Evolutionary conservation across 495 filamentous ascomycete genomes (phyloP), one percentile per base, ranked within the genome.

Genomic region (Neurospora tetrasperma): DNA sequence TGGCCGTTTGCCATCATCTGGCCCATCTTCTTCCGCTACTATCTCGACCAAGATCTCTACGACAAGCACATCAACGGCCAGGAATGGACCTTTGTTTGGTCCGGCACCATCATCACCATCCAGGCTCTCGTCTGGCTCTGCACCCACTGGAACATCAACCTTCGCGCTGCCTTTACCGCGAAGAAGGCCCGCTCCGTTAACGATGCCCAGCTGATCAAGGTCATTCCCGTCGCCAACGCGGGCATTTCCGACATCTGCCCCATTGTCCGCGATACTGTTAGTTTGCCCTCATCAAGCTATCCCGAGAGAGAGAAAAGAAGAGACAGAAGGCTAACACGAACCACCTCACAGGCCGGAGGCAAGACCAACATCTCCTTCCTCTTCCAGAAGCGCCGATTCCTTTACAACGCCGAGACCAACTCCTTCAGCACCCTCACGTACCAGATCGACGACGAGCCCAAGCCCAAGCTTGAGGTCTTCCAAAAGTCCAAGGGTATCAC

Each of bases 1-100:
- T 96, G 92, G 92, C 96, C 96, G 1, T 99, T 97, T 76, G 80
- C 91, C 40, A 88, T 97, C 73, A 87, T 93, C 76, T 99, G 97
- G 93, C 95, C 96, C 42, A 84, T 89, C 75, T 97, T 98, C 83
- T 89, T 98, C 71, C 87, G 93, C 76, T 88, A 93, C 81, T 98
- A 95, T 79, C 88, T 97, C 70, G 91, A 89, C 14, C 84, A 88
- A 46, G 92, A 93, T 35, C 88, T 91, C 74, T 99, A 98, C 83
- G 90, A 96, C 69, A 92, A 90, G 76, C 90, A 98, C 83, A 94
- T 99, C 73, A 86, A 90, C 71, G 91, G 89, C 31, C 89, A 90
- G 75, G 96, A 99, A 84, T 99, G 96, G 96, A 98, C 96, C 10
- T 97, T 97, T 81, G 93, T 98, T 70, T 99, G 90, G 87, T 86